Conservation (phyloP, 768 basidiomycete genomes). For the Termitomyces sp. region DNA sequence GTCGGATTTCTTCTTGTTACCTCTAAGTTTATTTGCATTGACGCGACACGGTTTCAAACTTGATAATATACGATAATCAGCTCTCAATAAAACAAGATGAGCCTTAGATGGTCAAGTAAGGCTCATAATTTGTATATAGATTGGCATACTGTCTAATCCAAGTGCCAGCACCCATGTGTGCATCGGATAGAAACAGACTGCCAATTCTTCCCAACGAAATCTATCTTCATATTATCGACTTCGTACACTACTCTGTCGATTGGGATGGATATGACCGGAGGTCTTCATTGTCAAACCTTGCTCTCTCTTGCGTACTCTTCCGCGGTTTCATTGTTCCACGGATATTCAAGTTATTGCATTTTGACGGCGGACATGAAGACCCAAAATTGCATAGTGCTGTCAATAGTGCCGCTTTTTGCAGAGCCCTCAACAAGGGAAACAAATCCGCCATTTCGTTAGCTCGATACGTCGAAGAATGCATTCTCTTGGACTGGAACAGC, state of each 20-base stretch:
- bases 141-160: neutral
- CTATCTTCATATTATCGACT: slow-evolving; percentile 36
- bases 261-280: slow-evolving; percentile 14
- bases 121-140: neutral
- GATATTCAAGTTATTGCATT: slow-evolving; percentile 29
- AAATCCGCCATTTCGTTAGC: slow-evolving; percentile 25
- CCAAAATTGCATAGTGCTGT: neutral
- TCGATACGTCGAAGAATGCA: slow-evolving; percentile 22
- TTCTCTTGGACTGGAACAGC: slow-evolving; percentile 10
- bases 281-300: slow-evolving; percentile 23
- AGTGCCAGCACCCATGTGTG: neutral
- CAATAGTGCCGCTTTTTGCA: slow-evolving; percentile 18
- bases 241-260: slow-evolving; percentile 18
- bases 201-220: slow-evolving; percentile 37
- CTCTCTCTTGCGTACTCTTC: slow-evolving; percentile 39
- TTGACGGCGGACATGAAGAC: slow-evolving; percentile 10
- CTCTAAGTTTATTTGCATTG: neutral
- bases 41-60: neutral
- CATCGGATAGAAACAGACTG: neutral
- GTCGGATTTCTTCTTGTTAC: too few species aligned
- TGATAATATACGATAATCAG: neutral
- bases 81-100: neutral
- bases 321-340: slow-evolving; percentile 31
- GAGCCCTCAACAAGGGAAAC: slow-evolving; percentile 18
- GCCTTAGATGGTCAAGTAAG: slow-evolving; percentile 2